A percentile compares a stretch with the other conserved stretches of the same genome.
Evolutionary conservation across 495 filamentous ascomycete genomes (phyloP).

Genomic region (Daldinia bambusicola): DNA sequence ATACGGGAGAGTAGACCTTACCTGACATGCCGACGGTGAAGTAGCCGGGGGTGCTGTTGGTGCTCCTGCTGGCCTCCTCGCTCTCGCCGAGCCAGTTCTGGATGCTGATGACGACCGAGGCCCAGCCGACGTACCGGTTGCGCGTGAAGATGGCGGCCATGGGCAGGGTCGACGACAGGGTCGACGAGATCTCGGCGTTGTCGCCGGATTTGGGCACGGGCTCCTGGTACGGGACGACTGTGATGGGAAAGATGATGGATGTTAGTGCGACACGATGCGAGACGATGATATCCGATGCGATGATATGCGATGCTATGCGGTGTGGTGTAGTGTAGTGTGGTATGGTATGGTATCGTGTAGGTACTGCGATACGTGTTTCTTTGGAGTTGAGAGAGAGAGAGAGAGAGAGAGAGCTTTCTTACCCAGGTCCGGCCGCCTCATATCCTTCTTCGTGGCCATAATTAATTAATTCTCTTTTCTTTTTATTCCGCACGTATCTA

Average conservation of each 20-base stretch:
- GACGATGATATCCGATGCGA: slow-evolving; percentile 28
- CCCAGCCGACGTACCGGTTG: slow-evolving; percentile 91
- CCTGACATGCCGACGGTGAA: slow-evolving; percentile 87
- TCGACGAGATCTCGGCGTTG: slow-evolving; percentile 64
- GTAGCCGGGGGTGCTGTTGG: slow-evolving; percentile 76
- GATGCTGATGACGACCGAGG: slow-evolving; percentile 81
- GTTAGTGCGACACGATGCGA: slow-evolving; percentile 20
- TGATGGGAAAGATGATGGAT: slow-evolving; percentile 20
- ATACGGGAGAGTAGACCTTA: slow-evolving; percentile 54
- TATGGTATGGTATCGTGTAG: no score
- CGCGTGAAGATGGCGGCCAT: slow-evolving; percentile 96
- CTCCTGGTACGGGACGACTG: slow-evolving; percentile 64
- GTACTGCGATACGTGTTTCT: slow-evolving; percentile 1
- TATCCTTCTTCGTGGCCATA: slow-evolving; percentile 87
- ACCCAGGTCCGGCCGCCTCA: slow-evolving; percentile 88
- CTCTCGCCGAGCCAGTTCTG: slow-evolving; percentile 90
- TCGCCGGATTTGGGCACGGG: slow-evolving; percentile 57
- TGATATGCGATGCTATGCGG: slow-evolving; percentile 13
- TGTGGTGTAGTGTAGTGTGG: not conserved
- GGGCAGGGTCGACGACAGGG: slow-evolving; percentile 83
- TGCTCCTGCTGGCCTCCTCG: slow-evolving; percentile 72
- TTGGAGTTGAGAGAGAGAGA: no score
- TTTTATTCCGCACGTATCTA: not conserved
- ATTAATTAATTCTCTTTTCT: slow-evolving; percentile 1
- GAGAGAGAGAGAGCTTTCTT: slow-evolving; percentile 46